These are phyloP conservation scores for Hypoxylon sp. DNA, from an alignment of 2,329 filamentous ascomycete genomes.

Conservation along the genomic window DNA sequence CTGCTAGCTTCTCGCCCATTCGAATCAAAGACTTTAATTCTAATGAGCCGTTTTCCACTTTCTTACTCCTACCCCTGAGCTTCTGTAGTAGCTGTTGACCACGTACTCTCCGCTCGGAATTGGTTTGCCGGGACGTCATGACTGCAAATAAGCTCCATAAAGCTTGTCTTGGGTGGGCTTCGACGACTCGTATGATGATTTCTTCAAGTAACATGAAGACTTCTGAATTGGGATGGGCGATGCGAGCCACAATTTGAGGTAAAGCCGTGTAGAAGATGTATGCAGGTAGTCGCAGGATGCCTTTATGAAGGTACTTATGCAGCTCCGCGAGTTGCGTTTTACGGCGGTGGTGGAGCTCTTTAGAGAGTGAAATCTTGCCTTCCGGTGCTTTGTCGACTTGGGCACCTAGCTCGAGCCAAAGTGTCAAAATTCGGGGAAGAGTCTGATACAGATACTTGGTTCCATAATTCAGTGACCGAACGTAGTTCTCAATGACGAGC, in stretches of 20 bases:
- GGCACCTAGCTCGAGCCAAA: conserved; percentile 93
- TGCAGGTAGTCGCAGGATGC: conserved; percentile 77
- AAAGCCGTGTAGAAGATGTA: conserved; percentile 86
- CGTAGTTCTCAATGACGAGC: conserved; percentile 92
- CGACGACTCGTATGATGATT: conserved; percentile 89
- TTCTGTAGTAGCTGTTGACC: conserved; percentile 66
- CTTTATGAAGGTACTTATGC: conserved; percentile 83
- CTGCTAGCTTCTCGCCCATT: conserved; percentile 84
- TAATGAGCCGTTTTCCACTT: conserved; percentile 62
- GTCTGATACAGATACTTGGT: conserved; percentile 98
- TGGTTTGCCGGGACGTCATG: conserved; percentile 79
- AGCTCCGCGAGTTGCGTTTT: conserved; percentile 75
- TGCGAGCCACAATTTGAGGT: conserved; percentile 94
- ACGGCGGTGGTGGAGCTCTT: conserved; percentile 67
- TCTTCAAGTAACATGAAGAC: conserved; percentile 82
- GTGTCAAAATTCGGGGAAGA: conserved; percentile 87
- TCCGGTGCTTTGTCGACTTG: conserved; percentile 74
- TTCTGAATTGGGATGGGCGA: conserved; percentile 83
- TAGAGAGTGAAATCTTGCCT: conserved; percentile 65
- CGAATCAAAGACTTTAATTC: conserved; percentile 80
- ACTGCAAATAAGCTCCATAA: conserved; percentile 92
- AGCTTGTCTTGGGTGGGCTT: conserved; percentile 88
- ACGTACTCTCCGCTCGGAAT: conserved; percentile 69
- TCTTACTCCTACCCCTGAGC: conserved; percentile 62
- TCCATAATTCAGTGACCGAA: conserved; percentile 86